Evolutionary conservation across 2,329 filamentous ascomycete genomes (phyloP).

Genomic region (Ophiosphaerella korrae): DNA sequence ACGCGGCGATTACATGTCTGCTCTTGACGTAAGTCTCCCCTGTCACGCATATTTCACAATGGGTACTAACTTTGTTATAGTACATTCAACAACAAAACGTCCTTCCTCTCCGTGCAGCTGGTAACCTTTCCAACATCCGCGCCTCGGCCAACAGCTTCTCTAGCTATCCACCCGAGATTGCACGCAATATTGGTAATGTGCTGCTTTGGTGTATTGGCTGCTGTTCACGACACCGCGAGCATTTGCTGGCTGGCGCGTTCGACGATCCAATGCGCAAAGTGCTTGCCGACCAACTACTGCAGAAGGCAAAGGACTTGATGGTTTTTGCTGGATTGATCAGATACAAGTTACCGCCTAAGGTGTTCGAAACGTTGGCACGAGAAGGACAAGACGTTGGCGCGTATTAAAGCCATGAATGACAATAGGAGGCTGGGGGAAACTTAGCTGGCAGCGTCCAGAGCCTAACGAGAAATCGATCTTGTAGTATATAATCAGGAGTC

Average conservation of each 20-base stretch:
- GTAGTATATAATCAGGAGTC: not conserved
- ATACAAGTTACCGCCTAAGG: conserved; percentile 83
- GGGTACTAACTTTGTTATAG: conserved; percentile 50
- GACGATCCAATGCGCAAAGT: conserved; percentile 65
- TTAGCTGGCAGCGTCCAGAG: not conserved
- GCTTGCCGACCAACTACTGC: conserved; percentile 70
- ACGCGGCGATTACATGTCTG: conserved; percentile 62
- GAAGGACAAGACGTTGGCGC: conserved; percentile 60
- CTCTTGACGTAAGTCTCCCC: conserved; percentile 64
- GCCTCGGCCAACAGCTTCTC: conserved; percentile 81
- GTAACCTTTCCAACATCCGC: conserved; percentile 80
- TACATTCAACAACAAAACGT: conserved; percentile 76
- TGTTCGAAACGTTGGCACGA: conserved; percentile 86
- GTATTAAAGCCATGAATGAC: conserved; percentile 18
- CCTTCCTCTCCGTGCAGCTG: conserved; percentile 75
- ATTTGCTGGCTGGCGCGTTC: conserved; percentile 71
- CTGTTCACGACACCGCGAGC: conserved; percentile 75
- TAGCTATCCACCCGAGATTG: conserved; percentile 76
- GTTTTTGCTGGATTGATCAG: conserved; percentile 91
- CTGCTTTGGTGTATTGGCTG: conserved; percentile 92
- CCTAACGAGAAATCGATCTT: not conserved
- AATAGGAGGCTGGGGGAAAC: not conserved
- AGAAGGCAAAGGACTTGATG: conserved; percentile 87
- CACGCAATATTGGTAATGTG: conserved; percentile 86
- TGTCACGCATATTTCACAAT: not conserved